These are phyloP conservation scores for Williopsis jadinii DNA, from an alignment of 1,139 yeast genomes.

Conservation along the genomic window DNA sequence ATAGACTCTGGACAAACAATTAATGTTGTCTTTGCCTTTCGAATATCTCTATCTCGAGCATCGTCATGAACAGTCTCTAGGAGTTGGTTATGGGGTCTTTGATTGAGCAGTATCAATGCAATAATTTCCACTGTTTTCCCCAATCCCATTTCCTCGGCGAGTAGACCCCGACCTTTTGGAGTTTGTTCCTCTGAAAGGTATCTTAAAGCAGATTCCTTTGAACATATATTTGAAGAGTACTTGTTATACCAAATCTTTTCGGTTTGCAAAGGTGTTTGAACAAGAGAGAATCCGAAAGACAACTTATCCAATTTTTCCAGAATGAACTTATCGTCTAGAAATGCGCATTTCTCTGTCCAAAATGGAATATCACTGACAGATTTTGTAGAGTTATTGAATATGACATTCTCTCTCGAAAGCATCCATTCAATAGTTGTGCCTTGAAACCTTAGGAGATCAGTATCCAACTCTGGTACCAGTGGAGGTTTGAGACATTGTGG, in stretches of 20 bases:
- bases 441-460: conserved; percentile 52
- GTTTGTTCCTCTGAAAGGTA: conserved; percentile 25
- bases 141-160: conserved; percentile 95
- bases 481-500: conserved; percentile 9
- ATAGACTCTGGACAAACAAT: conserved; percentile 84
- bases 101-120: conserved; percentile 55
- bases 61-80: conserved; percentile 5
- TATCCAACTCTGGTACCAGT: conserved; percentile 36
- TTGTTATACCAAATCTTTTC: conserved; percentile 38
- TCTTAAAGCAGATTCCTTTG: conserved; percentile 26
- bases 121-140: conserved; percentile 89
- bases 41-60: conserved; percentile 32
- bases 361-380: conserved; percentile 8
- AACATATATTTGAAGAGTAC: conserved; percentile 41
- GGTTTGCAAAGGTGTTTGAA: conserved; percentile 15
- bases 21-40: conserved; percentile 60
- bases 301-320: conserved; percentile 29
- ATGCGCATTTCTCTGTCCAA: background rate
- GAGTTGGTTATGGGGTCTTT: conserved; percentile 31
- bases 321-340: conserved; percentile 15
- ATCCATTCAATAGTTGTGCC: conserved; percentile 61
- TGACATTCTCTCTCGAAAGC: conserved; percentile 49
- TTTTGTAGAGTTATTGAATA: conserved; percentile 27
- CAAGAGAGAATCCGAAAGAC: conserved; percentile 47
- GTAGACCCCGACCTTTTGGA: conserved; percentile 49